phyloP scores from a whole-genome alignment of 1,139 yeast species.

The Pichia sp. region DNA sequence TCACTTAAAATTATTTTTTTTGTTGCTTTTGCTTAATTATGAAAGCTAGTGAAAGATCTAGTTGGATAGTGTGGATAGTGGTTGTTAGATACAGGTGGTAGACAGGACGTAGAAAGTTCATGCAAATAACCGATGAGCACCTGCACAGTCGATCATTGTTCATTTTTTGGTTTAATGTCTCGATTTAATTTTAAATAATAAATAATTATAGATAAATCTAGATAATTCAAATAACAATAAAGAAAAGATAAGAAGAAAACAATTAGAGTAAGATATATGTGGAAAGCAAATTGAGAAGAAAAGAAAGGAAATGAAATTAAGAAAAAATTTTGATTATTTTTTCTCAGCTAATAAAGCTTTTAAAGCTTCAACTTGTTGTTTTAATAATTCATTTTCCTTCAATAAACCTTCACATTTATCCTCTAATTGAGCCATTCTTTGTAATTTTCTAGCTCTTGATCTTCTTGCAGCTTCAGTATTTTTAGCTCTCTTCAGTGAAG shows the following conservation, averaged over 20 bases:
- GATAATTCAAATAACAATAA: too few species aligned
- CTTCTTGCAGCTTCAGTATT: constrained; percentile 97
- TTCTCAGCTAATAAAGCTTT: constrained; percentile 35
- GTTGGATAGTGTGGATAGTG: too few species aligned
- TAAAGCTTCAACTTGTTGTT: constrained; percentile 52
- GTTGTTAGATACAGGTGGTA: too few species aligned
- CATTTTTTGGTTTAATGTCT: too few species aligned
- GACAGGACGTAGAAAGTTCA: too few species aligned
- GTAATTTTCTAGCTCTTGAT: constrained; percentile 88
- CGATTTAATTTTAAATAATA: too few species aligned
- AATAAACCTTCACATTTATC: constrained; percentile 60
- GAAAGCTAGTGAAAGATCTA: neutral
- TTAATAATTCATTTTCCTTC: constrained; percentile 47
- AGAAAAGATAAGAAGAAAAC: too few species aligned
- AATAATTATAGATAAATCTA: too few species aligned
- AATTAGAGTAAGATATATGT: too few species aligned
- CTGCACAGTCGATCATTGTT: too few species aligned
- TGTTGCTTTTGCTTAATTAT: neutral
- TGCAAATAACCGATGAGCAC: too few species aligned
- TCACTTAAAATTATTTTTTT: constrained; percentile 19
- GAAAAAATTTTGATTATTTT: neutral
- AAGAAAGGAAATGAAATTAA: neutral
- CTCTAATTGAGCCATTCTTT: constrained; percentile 79
- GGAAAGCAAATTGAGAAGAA: neutral
- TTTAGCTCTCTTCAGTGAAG: constrained; percentile 78